Conservation (phyloP, 148 eudicot species). For the Amaranthus cruentus region DNA sequence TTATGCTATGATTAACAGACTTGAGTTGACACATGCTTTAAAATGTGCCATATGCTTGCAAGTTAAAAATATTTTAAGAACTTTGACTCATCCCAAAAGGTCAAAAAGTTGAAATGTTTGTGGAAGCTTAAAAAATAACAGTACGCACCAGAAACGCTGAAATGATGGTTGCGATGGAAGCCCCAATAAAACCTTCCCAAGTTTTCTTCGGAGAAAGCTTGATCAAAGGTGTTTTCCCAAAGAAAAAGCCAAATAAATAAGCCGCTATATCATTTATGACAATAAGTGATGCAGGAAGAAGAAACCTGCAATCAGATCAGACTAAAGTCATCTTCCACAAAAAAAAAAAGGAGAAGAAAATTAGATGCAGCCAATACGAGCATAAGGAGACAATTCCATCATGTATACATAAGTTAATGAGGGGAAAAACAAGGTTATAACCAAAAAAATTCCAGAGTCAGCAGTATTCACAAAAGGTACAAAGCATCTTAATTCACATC, state of each 20-base stretch:
- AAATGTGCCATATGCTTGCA: slow-evolving; percentile 1
- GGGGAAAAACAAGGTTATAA: neutral
- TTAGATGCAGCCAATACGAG: neutral
- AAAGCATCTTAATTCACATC: neutral
- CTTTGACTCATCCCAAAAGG: slow-evolving; percentile 1
- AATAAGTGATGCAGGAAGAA: slow-evolving; percentile 96
- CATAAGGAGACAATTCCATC: neutral
- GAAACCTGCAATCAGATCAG: slow-evolving; percentile 66
- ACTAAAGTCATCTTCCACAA: slow-evolving; percentile 1
- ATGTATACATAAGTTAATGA: neutral
- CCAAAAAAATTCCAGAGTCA: neutral
- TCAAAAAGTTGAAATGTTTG: neutral
- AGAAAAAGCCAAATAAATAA: slow-evolving; percentile 89
- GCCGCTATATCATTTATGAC: slow-evolving; percentile 96
- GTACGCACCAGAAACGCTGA: slow-evolving; percentile 79
- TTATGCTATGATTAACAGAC: neutral
- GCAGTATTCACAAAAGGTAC: neutral
- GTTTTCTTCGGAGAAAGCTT: slow-evolving; percentile 97
- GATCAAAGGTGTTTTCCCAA: slow-evolving; percentile 93
- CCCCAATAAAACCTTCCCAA: slow-evolving; percentile 98
- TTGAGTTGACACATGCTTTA: neutral
- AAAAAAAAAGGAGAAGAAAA: neutral
- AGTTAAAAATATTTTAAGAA: neutral
- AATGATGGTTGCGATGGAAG: slow-evolving; percentile 75
- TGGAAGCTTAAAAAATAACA: neutral